These are phyloP conservation scores for Globisporangium nodosum DNA, from an alignment of 352 stramenopile genomes.

Conservation along the genomic window DNA sequence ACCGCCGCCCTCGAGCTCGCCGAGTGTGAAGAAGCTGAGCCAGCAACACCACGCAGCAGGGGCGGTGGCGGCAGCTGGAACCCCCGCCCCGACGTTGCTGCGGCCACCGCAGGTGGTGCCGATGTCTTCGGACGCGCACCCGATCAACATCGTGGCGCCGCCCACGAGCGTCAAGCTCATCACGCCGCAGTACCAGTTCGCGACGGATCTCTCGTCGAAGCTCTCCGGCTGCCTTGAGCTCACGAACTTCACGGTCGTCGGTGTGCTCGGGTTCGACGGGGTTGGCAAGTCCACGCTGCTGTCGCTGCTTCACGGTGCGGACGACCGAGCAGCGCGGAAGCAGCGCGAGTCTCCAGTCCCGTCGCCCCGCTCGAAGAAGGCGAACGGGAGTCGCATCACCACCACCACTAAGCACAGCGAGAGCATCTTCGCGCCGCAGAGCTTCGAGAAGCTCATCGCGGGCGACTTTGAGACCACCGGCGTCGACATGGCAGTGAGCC, in stretches of 20 bases:
- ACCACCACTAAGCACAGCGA: background rate
- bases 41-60: background rate
- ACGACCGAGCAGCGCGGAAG: slow-evolving; percentile 3
- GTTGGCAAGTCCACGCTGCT: slow-evolving; percentile 70
- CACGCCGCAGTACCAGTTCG: slow-evolving; percentile 48
- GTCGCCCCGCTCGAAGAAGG: slow-evolving; percentile 3
- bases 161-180: slow-evolving; percentile 50
- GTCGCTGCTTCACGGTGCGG: slow-evolving; percentile 33
- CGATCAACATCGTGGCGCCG: slow-evolving; percentile 16
- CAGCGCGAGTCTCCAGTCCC: slow-evolving; percentile 1
- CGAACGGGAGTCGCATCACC: background rate
- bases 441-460: slow-evolving; percentile 28
- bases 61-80: background rate
- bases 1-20: slow-evolving; percentile 13
- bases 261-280: slow-evolving; percentile 57
- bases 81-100: slow-evolving; percentile 6
- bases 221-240: slow-evolving; percentile 56
- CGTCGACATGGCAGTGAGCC: slow-evolving; percentile 50
- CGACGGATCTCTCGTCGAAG: slow-evolving; percentile 48
- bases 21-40: slow-evolving; percentile 10
- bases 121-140: background rate
- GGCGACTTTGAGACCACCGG: slow-evolving; percentile 40
- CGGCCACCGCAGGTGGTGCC: slow-evolving; percentile 7
- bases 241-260: slow-evolving; percentile 65
- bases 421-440: slow-evolving; percentile 30